Base-by-base conservation (phyloP, 2,329 filamentous ascomycete genomes). In the Cyanodermella asteris region DNA sequence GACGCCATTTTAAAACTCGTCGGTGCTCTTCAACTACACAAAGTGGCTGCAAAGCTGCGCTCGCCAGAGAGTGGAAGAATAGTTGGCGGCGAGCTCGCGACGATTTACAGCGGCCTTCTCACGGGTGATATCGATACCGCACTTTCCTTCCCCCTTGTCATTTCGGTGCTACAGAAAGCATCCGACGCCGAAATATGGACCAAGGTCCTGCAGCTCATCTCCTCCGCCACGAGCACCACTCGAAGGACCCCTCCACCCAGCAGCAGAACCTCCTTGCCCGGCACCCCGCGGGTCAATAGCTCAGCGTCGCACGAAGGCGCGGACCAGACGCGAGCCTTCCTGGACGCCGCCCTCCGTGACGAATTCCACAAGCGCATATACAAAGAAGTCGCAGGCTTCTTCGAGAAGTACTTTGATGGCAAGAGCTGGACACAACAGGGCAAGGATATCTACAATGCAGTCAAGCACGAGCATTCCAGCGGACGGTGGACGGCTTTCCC, bases 361-460 rank as follows among this genome's bases (percentile, higher is more conserved):
- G 34, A 39, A 26, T 31, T 35, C 7, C 8, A 10, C 4, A 13
- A n/a, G 3, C 34, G 31, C 21, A 36, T 28, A 18, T 30, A 27
- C 24, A 22, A 22, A 18, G 25, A 28, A 23, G 34, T 38, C 9
- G 24, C 28, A 6, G 33, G 34, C 3, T 33, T 36, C 25, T 32
- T 33, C 19, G 22, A 13, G 3, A 39, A 39, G 24, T 37, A 39
- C 23, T 39, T 38, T 28, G 26, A 36, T 20, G 31, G 27, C 20
- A 38, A 33, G 23, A 16, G 28, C 23, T 37, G 32, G 34, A 33
- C 14, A 12, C 11, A 23, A 18, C n/a, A n/a, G n/a, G n/a, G n/a
- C n/a, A n/a, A n/a, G n/a, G 30, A 21, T 14, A 23, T 30, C 9
- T 29, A 20, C 27, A 6, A 24, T 16, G 13, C 15, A 19, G 13